Percentiles rank a stretch among this genome's conserved stretches.
Evolutionary conservation across 164 flowering plant genomes (phyloP).

Genomic region (Stephania yunnanensis): DNA sequence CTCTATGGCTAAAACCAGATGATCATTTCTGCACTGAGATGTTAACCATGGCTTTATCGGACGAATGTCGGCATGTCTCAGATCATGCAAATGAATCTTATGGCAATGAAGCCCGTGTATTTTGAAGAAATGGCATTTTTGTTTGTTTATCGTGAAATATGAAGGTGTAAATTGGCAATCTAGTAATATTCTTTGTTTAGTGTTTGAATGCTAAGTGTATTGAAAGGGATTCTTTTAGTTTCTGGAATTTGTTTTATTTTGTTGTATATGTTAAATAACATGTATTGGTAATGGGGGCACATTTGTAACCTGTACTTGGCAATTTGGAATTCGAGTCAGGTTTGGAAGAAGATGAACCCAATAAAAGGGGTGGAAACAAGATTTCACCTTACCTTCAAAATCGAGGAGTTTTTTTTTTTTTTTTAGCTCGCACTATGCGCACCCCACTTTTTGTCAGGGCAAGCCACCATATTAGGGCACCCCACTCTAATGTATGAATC

Average conservation of each 20-base stretch:
- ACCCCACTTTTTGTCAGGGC: too few relatives aligned
- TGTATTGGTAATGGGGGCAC: too few relatives aligned
- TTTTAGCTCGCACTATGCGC: too few relatives aligned
- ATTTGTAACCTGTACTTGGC: too few relatives aligned
- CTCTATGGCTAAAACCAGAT: conserved; percentile 80
- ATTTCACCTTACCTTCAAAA: too few relatives aligned
- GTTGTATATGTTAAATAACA: too few relatives aligned
- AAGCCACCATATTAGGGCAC: too few relatives aligned
- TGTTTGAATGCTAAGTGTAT: neutral
- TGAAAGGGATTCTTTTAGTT: neutral
- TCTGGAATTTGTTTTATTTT: neutral
- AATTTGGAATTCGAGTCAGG: too few relatives aligned
- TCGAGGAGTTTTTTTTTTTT: too few relatives aligned
- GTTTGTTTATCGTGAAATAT: neutral
- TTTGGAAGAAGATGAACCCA: too few relatives aligned
- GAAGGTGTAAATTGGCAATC: neutral
- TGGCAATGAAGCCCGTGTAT: conserved; percentile 9
- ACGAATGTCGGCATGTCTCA: conserved; percentile 44
- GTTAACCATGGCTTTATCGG: conserved; percentile 77
- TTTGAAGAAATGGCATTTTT: neutral
- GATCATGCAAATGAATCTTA: conserved; percentile 26
- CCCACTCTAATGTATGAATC: too few relatives aligned
- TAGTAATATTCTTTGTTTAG: neutral
- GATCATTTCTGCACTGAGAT: conserved; percentile 94
- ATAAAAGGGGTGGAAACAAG: too few relatives aligned